Conservation (phyloP, 2,329 filamentous ascomycete species). For the Triangularia setosa region DNA sequence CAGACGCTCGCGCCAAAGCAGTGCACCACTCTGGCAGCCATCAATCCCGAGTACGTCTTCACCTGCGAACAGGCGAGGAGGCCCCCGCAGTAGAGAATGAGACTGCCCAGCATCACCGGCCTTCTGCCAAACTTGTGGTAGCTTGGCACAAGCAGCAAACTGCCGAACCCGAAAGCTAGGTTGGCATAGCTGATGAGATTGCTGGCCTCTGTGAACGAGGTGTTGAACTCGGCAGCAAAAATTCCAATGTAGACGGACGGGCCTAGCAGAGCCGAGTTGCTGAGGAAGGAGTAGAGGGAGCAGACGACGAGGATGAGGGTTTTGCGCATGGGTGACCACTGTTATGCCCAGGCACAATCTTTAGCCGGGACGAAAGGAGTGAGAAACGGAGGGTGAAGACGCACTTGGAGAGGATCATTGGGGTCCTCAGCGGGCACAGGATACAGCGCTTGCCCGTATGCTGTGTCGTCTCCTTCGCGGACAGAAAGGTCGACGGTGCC, state of each 20-base stretch:
- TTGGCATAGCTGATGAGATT: slow-evolving; percentile 55
- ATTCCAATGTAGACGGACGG: slow-evolving; percentile 53
- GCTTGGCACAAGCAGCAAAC: slow-evolving; percentile 50
- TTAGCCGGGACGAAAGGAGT: not conserved
- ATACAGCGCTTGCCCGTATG: slow-evolving; percentile 56
- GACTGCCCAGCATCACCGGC: slow-evolving; percentile 36
- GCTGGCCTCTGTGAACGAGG: slow-evolving; percentile 46
- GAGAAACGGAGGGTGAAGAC: not conserved
- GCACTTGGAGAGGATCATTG: slow-evolving; percentile 45
- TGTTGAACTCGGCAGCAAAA: slow-evolving; percentile 46
- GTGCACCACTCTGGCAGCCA: slow-evolving; percentile 35
- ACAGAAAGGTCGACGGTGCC: slow-evolving; percentile 21
- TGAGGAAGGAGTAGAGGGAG: slow-evolving; percentile 52
- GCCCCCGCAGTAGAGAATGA: slow-evolving; percentile 35
- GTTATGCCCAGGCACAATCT: not conserved
- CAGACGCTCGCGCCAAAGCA: slow-evolving; percentile 36
- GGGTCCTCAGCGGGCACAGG: slow-evolving; percentile 59
- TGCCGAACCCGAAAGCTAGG: slow-evolving; percentile 54
- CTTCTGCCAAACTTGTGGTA: slow-evolving; percentile 44
- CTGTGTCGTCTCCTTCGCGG: slow-evolving; percentile 54
- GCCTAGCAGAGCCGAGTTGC: slow-evolving; percentile 50
- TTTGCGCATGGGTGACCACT: slow-evolving; percentile 54
- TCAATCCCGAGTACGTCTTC: slow-evolving; percentile 31
- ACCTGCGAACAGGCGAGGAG: slow-evolving; percentile 34
- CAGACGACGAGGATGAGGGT: slow-evolving; percentile 50